Evolutionary conservation across 139 green algal species (phyloP).

Genomic region (Raphidocelis subcapitata): DNA sequence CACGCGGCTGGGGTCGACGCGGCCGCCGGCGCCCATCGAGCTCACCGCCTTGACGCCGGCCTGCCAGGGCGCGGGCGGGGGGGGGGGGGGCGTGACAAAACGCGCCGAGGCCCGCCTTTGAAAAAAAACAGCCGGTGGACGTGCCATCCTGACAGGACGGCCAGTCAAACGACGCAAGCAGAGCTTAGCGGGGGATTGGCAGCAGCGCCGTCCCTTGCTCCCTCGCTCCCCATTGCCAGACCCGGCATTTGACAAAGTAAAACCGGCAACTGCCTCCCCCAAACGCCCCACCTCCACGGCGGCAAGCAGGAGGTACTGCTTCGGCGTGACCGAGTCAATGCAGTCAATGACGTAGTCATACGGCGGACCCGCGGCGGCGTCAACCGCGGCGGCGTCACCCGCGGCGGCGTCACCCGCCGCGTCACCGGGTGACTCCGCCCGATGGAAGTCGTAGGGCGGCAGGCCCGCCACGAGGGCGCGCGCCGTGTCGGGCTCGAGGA

Average conservation of each 20-base stretch:
- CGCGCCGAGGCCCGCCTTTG: neutral
- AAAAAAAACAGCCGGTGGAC: neutral
- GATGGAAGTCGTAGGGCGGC: no score
- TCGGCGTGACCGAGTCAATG: constrained; percentile 46
- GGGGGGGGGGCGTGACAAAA: neutral
- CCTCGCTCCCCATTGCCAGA: no score
- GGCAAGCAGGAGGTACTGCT: constrained; percentile 39
- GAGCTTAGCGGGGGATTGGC: no score
- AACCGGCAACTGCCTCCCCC: neutral
- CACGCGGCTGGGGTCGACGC: constrained; percentile 41
- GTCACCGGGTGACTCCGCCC: no score
- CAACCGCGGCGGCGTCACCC: no score
- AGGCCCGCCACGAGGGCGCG: constrained; percentile 11
- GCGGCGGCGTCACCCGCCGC: no score
- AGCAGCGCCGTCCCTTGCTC: no score
- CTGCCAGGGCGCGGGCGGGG: neutral
- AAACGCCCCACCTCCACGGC: neutral
- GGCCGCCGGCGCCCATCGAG: constrained; percentile 37
- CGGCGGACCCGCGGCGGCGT: no score
- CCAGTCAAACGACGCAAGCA: no score
- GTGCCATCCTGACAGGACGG: no score
- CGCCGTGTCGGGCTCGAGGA: constrained; percentile 12
- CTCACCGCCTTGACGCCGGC: constrained; percentile 2
- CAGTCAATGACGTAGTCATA: constrained; percentile 54
- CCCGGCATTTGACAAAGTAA: no score